These are phyloP conservation scores for Daedaleopsis nitida DNA, from an alignment of 768 basidiomycete genomes.

Conservation along the genomic window DNA sequence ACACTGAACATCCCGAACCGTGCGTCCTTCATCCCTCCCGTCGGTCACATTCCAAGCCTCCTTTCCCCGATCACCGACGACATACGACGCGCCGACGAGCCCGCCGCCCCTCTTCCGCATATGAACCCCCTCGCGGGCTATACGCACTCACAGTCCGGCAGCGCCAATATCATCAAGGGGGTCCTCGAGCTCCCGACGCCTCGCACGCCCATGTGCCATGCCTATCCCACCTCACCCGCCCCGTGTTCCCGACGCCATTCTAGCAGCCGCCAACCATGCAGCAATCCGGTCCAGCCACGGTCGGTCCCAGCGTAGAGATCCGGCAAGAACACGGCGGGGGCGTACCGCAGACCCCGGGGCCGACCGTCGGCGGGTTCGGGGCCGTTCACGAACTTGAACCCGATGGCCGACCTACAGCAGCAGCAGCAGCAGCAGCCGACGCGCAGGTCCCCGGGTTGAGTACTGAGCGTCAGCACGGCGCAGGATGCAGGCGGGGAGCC, in stretches of 20 bases:
- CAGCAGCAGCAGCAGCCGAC: conserved; percentile 32
- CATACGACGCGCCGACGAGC: conserved; percentile 43
- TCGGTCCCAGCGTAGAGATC: conserved; percentile 66
- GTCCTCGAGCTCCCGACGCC: conserved; percentile 32
- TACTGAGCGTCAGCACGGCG: conserved; percentile 4
- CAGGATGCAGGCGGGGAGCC: conserved; percentile 46
- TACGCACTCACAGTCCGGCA: conserved; percentile 20
- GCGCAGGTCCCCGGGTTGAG: conserved; percentile 34
- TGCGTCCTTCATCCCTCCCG: conserved; percentile 35
- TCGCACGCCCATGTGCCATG: conserved; percentile 57
- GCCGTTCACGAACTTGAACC: conserved; percentile 24
- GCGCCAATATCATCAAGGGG: conserved; percentile 17
- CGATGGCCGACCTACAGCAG: conserved; percentile 41
- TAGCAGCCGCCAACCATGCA: conserved; percentile 57
- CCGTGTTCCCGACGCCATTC: conserved; percentile 48
- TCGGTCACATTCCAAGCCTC: conserved; percentile 38
- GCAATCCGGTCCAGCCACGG: conserved; percentile 44
- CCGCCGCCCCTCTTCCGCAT: conserved; percentile 34
- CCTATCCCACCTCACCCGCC: conserved; percentile 65
- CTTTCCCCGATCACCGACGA: conserved; percentile 49
- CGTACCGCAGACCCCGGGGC: conserved; percentile 56
- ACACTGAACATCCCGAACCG: conserved; percentile 14
- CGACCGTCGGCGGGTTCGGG: conserved; percentile 40
- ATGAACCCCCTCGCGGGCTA: conserved; percentile 5
- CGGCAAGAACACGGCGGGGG: conserved; percentile 54